Percentiles rank a stretch among this genome's conserved stretches.
phyloP scores from a whole-genome alignment of 352 stramenopile genomes.

The Aphanomyces cochlioides region DNA sequence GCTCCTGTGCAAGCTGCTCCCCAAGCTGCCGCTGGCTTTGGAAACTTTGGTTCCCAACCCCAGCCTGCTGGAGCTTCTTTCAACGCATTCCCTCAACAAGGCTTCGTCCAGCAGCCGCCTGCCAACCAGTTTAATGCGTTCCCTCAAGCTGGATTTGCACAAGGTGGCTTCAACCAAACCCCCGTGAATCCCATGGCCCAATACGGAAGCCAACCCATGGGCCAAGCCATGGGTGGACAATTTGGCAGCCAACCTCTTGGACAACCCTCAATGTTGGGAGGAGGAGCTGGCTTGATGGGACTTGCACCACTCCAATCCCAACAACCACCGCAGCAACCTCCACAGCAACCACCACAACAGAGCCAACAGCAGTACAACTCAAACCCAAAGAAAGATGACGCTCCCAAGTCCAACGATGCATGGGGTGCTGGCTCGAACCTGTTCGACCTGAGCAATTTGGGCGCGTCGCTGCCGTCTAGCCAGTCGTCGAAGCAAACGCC shows the following conservation, averaged over 20 bases:
- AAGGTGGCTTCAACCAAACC: slow-evolving; percentile 3
- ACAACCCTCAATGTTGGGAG: background rate
- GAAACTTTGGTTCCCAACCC: slow-evolving; percentile 34
- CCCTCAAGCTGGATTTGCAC: slow-evolving; percentile 1
- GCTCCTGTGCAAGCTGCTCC: slow-evolving; percentile 34
- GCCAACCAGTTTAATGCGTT: slow-evolving; percentile 14
- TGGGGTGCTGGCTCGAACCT: slow-evolving; percentile 76
- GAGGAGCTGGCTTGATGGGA: background rate
- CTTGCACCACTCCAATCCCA: background rate
- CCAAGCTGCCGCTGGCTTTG: slow-evolving; percentile 44
- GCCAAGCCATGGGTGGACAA: background rate
- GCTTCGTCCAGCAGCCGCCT: background rate
- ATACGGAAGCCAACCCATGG: slow-evolving; percentile 8
- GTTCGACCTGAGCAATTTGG: slow-evolving; percentile 76
- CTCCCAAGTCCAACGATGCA: slow-evolving; percentile 45
- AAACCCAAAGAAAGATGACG: slow-evolving; percentile 2
- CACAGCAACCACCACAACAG: background rate
- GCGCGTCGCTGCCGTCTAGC: slow-evolving; percentile 20
- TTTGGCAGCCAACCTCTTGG: slow-evolving; percentile 16
- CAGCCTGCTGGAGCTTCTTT: slow-evolving; percentile 44
- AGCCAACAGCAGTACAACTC: background rate
- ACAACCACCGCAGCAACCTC: background rate
- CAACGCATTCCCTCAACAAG: slow-evolving; percentile 50
- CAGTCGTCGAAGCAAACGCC: slow-evolving; percentile 27
- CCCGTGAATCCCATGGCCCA: slow-evolving; percentile 6